phyloP scores from a whole-genome alignment of 257 asterid genomes.

The Marsdenia floribunda region DNA sequence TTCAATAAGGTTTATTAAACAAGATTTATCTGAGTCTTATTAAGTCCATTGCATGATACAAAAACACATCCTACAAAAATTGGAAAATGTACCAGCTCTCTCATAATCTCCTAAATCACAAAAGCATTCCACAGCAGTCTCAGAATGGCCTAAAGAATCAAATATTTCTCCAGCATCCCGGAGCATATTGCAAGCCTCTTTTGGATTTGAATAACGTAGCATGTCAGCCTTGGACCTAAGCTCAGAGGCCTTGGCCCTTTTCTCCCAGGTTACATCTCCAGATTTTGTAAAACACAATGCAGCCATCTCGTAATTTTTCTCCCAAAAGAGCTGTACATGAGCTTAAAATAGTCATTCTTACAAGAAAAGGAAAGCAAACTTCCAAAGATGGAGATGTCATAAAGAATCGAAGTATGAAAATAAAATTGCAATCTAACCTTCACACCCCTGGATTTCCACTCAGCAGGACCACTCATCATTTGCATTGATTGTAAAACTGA shows the following conservation, averaged over 20 bases:
- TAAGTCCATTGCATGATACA: not conserved
- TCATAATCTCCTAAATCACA: slow-evolving; percentile 50
- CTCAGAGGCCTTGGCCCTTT: slow-evolving; percentile 50
- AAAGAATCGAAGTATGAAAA: not conserved
- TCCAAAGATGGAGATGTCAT: not conserved
- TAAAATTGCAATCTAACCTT: slow-evolving; percentile 30
- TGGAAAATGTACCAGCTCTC: slow-evolving; percentile 39
- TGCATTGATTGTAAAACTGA: slow-evolving; percentile 44
- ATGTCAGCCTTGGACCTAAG: slow-evolving; percentile 42
- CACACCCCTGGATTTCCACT: slow-evolving; percentile 47
- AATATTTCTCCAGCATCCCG: slow-evolving; percentile 69
- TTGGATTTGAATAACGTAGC: slow-evolving; percentile 33
- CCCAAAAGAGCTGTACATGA: slow-evolving; percentile 52
- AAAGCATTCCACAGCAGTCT: slow-evolving; percentile 58
- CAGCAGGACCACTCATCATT: slow-evolving; percentile 43
- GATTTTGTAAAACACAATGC: slow-evolving; percentile 59
- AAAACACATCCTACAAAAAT: not conserved
- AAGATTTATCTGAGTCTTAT: not conserved
- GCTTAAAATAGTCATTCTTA: not conserved
- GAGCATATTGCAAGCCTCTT: slow-evolving; percentile 33
- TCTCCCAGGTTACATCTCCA: slow-evolving; percentile 51
- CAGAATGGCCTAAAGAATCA: slow-evolving; percentile 38
- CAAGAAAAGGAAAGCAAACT: not conserved
- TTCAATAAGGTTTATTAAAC: not conserved
- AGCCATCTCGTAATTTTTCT: slow-evolving; percentile 60